These are phyloP conservation scores for Penicillium sp. DNA, from an alignment of 2,329 filamentous ascomycete species.

Conservation along the genomic window DNA sequence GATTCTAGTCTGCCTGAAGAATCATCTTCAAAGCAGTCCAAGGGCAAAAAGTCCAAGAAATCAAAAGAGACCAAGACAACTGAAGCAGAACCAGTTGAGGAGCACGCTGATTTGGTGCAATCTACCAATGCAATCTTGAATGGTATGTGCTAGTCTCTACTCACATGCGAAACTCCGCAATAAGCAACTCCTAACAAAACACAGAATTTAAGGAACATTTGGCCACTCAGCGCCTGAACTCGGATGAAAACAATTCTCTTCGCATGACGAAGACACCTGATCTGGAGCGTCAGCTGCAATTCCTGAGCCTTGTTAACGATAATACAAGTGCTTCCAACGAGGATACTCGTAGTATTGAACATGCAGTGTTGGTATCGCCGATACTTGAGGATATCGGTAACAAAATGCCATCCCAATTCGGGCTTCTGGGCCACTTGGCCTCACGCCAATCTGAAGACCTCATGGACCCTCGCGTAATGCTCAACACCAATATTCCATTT, in stretches of 20 bases:
- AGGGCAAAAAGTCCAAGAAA: constrained; percentile 3
- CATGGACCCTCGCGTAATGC: constrained; percentile 14
- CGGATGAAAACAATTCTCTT: background rate
- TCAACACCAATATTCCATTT: constrained; percentile 14
- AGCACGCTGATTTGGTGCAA: constrained; percentile 11
- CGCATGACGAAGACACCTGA: constrained; percentile 3
- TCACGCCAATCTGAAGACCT: constrained; percentile 11
- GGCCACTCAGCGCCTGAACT: constrained; percentile 3
- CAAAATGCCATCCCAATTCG: constrained; percentile 13
- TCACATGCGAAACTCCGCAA: background rate
- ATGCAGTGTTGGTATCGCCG: constrained; percentile 13
- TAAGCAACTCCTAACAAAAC: background rate
- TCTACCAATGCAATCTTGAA: constrained; percentile 14
- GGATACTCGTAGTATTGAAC: constrained; percentile 7
- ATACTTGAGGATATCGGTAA: constrained; percentile 11
- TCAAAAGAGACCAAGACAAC: constrained; percentile 2
- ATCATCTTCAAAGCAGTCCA: background rate
- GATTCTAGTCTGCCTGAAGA: background rate
- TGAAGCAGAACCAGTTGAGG: background rate
- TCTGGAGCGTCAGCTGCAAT: constrained; percentile 13
- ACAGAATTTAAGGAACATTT: constrained; percentile 15
- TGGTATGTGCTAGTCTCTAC: constrained; percentile 1
- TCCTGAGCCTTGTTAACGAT: constrained; percentile 10
- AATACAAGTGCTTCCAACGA: background rate
- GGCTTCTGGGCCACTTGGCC: constrained; percentile 12